Evolutionary conservation across 108 stramenopile species (phyloP).

Genomic region (Aurantiochytrium sp.): DNA sequence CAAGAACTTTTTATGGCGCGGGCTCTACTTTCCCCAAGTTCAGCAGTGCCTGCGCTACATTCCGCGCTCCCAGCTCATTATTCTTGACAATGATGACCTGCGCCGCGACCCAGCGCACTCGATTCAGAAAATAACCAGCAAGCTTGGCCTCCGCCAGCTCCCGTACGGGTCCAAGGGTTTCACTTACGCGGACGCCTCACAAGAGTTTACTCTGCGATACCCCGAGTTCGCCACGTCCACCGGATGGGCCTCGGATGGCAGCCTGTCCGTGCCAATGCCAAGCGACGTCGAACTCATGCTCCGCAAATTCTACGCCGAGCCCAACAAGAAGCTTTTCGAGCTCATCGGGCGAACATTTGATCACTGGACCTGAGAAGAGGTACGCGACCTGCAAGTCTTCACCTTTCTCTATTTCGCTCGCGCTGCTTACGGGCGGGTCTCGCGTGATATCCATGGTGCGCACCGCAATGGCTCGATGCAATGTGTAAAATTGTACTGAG

Average conservation of each 20-base stretch:
- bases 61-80: neutral
- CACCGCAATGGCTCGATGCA: too few relatives aligned
- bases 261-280: neutral
- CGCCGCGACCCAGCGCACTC: neutral
- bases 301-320: neutral
- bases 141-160: neutral
- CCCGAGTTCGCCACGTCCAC: neutral
- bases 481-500: too few relatives aligned
- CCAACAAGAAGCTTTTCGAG: constrained; percentile 12
- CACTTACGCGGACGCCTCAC: neutral
- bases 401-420: too few relatives aligned
- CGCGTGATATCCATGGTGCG: too few relatives aligned
- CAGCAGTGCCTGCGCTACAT: neutral
- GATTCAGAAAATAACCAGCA: neutral
- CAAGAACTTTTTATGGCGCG: constrained; percentile 23
- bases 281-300: neutral
- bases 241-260: neutral
- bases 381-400: neutral
- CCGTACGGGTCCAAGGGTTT: neutral
- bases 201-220: neutral
- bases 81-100: neutral
- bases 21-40: neutral
- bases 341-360: neutral
- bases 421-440: too few relatives aligned
- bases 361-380: neutral